Evolutionary conservation across 805 yeast genomes (phyloP).

Genomic region (Yarrowia osloensis): DNA sequence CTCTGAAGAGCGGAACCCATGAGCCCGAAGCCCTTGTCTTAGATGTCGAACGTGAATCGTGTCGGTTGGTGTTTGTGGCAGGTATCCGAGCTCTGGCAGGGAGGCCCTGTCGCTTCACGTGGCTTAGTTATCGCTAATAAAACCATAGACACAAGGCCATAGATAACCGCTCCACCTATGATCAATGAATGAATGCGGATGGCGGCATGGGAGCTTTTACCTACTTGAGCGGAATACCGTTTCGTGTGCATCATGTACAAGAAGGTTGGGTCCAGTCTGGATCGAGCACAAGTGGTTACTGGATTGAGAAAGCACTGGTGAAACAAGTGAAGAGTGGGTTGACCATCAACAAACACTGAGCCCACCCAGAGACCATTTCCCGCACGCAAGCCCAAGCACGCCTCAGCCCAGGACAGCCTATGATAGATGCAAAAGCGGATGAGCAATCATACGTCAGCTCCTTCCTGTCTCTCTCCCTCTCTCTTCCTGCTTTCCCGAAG

Average conservation of each 20-base stretch:
- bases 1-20: neutral
- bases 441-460: neutral
- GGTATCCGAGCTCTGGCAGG: neutral
- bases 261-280: conserved; percentile 24
- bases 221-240: conserved; percentile 21
- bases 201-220: neutral
- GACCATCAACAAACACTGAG: neutral
- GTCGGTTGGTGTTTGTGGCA: neutral
- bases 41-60: neutral
- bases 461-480: neutral
- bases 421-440: neutral
- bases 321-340: neutral
- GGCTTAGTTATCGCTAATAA: neutral
- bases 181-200: neutral
- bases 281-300: conserved; percentile 21
- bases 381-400: too few species aligned
- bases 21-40: conserved; percentile 2
- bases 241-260: conserved; percentile 12
- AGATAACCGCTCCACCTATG: neutral
- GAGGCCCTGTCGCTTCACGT: neutral
- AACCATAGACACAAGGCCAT: neutral
- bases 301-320: neutral
- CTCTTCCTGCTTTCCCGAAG: neutral
- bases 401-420: neutral
- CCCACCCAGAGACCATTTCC: too few species aligned